Evolutionary conservation across 306 rosid genomes (phyloP).

Genomic region (Mimosa pudica): DNA sequence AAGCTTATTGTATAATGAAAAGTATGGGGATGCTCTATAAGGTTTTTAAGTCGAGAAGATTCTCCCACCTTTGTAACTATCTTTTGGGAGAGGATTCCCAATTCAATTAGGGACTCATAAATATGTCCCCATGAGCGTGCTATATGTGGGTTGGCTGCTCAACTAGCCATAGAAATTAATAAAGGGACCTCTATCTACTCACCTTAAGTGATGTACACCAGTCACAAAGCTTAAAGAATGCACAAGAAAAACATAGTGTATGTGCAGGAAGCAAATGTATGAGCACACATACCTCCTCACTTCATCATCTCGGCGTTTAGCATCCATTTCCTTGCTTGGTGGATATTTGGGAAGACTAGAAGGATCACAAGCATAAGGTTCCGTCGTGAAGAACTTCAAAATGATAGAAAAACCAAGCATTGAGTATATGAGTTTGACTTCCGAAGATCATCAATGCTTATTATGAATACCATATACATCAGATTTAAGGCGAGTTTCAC

Average conservation of each 20-base stretch:
- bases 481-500: slow-evolving; percentile 24
- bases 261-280: slow-evolving; percentile 36
- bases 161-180: background rate
- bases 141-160: background rate
- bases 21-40: too few species aligned
- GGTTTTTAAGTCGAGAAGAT: too few species aligned
- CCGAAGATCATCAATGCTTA: slow-evolving; percentile 18
- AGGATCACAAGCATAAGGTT: slow-evolving; percentile 91
- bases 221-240: background rate
- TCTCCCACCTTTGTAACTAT: too few species aligned
- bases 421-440: slow-evolving; percentile 25
- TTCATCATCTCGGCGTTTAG: slow-evolving; percentile 82
- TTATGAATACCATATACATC: slow-evolving; percentile 22
- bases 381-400: slow-evolving; percentile 81
- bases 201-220: background rate
- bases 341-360: slow-evolving; percentile 95
- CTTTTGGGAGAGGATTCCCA: too few species aligned
- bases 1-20: too few species aligned
- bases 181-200: background rate
- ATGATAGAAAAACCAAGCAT: slow-evolving; percentile 38
- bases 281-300: slow-evolving; percentile 61
- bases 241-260: background rate
- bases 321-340: slow-evolving; percentile 95
- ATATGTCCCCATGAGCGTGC: too few species aligned
- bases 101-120: too few species aligned